phyloP scores from a whole-genome alignment of 306 rosid species.

The Biancaea sappan region DNA sequence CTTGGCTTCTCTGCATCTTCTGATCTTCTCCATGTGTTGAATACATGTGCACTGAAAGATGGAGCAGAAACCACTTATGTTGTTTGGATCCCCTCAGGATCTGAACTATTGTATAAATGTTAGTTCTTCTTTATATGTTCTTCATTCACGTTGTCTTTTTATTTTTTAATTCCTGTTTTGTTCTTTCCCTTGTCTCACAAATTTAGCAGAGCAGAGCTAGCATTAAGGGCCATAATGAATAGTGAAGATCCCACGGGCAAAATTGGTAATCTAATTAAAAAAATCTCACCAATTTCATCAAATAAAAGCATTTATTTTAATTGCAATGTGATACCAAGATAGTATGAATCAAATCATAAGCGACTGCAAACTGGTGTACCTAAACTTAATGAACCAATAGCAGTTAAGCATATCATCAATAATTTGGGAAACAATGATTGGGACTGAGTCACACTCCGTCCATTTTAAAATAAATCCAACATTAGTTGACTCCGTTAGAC shows the following conservation, averaged over 20 bases:
- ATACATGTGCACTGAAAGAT: conserved; percentile 25
- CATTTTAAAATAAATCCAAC: too few species aligned
- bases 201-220: not conserved
- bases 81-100: conserved; percentile 45
- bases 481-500: too few species aligned
- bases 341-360: too few species aligned
- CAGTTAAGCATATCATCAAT: too few species aligned
- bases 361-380: too few species aligned
- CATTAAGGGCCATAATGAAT: not conserved
- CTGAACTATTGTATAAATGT: conserved; percentile 45
- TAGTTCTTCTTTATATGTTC: conserved; percentile 25
- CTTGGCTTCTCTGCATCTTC: conserved; percentile 12
- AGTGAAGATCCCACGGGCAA: not conserved
- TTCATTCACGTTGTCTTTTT: conserved; percentile 12
- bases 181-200: not conserved
- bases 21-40: conserved; percentile 1
- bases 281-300: too few species aligned
- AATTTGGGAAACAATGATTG: too few species aligned
- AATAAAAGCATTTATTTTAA: too few species aligned
- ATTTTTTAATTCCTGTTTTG: conserved; percentile 16
- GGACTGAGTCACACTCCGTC: too few species aligned
- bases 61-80: conserved; percentile 25
- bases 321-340: too few species aligned
- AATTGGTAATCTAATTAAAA: not conserved
- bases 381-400: too few species aligned